A percentile compares a stretch with the other conserved stretches of the same genome.
Conservation (phyloP, 768 basidiomycete genomes). For the Lepiota venenata region DNA sequence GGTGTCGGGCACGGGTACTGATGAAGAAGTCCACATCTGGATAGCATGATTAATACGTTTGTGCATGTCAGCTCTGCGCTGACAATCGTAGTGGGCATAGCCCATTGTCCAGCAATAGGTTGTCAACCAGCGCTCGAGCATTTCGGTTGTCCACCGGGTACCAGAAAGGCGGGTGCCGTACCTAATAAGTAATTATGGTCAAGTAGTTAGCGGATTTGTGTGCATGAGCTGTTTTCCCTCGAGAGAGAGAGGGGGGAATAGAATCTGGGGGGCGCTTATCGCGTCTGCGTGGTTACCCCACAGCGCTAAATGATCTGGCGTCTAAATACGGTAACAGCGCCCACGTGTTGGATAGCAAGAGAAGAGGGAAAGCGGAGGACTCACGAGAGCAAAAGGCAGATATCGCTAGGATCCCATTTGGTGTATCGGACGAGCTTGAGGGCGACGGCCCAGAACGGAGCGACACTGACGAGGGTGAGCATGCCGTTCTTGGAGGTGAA, state of each 20-base stretch:
- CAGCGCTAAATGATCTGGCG: background rate
- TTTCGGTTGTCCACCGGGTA: constrained; percentile 50
- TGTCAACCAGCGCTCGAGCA: constrained; percentile 56
- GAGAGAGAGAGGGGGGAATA: too few species aligned
- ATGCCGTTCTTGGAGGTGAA: constrained; percentile 50
- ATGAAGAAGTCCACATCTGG: constrained; percentile 22
- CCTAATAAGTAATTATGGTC: constrained; percentile 26
- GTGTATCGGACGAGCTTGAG: constrained; percentile 69
- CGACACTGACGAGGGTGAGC: constrained; percentile 55
- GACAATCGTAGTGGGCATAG: constrained; percentile 44
- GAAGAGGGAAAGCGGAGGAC: constrained; percentile 21
- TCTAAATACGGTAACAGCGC: background rate
- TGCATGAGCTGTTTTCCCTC: too few species aligned
- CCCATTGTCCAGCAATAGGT: constrained; percentile 63
- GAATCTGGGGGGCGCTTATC: background rate
- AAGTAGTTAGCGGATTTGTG: constrained; percentile 28
- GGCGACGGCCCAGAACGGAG: constrained; percentile 70
- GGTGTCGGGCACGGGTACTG: background rate
- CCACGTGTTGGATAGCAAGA: background rate
- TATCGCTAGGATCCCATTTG: constrained; percentile 61
- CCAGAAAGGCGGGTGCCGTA: constrained; percentile 52
- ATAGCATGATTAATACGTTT: constrained; percentile 56
- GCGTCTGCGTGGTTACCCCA: too few species aligned
- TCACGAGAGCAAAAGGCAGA: constrained; percentile 62
- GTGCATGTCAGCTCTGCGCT: constrained; percentile 41